A percentile compares a stretch with the other conserved stretches of the same genome.
Conservation (phyloP, 1,284 basidiomycete genomes). For the Apiotrichum sp. region DNA sequence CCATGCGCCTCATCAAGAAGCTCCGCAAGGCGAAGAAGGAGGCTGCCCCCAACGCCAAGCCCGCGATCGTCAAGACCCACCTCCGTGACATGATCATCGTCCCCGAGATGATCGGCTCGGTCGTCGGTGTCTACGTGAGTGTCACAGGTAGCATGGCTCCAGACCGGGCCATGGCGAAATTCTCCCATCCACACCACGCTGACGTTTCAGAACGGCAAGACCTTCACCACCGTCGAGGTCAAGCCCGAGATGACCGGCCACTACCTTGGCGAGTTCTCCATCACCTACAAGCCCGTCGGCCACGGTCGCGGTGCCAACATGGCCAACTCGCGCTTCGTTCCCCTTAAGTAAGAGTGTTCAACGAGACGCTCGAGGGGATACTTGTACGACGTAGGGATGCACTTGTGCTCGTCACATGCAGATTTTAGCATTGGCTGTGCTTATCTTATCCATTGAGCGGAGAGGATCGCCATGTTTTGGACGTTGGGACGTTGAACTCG, state of each 20-base stretch:
- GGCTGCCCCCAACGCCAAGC: conserved; percentile 96
- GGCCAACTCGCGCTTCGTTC: conserved; percentile 59
- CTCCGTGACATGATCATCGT: conserved; percentile 99
- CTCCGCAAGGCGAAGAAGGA: conserved; percentile 99
- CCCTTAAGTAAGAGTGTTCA: conserved; percentile 52
- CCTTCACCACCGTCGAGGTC: conserved; percentile 96
- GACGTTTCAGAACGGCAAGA: conserved; percentile 53
- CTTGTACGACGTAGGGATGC: conserved; percentile 30
- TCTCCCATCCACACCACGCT: neutral
- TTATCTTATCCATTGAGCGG: too few species aligned
- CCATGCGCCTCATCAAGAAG: conserved; percentile 99
- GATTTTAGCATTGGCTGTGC: neutral
- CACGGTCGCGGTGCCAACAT: conserved; percentile 90
- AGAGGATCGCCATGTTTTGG: too few species aligned
- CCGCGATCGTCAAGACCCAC: conserved; percentile 97
- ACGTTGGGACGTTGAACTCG: too few species aligned
- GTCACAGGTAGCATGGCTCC: too few species aligned
- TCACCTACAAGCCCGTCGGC: conserved; percentile 97
- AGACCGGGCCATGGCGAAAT: too few species aligned
- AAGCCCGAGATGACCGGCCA: conserved; percentile 99
- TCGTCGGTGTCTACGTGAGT: conserved; percentile 82
- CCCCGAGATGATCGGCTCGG: conserved; percentile 98
- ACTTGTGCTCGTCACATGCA: conserved; percentile 13
- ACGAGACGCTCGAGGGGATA: conserved; percentile 5
- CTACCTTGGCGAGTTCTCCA: conserved; percentile 89